These are phyloP conservation scores for Cryptococcus deneoformans DNA, from an alignment of 1,284 basidiomycete genomes.

Conservation along the genomic window DNA sequence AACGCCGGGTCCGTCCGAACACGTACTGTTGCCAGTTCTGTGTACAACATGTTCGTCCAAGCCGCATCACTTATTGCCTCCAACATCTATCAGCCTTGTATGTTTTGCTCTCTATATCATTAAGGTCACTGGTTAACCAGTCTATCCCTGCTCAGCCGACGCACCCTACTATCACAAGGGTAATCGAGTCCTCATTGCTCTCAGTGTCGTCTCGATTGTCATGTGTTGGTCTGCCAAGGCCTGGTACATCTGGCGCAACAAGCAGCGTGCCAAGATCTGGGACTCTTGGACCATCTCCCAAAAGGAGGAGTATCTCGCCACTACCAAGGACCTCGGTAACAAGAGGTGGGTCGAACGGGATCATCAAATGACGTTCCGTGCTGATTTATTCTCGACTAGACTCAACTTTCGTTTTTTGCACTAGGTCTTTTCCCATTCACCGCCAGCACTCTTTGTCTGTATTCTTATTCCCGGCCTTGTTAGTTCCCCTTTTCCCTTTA, in stretches of 20 bases:
- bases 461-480: no score
- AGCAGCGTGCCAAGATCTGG: conserved; percentile 15
- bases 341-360: conserved; percentile 10
- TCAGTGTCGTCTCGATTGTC: conserved; percentile 15
- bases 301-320: conserved; percentile 21
- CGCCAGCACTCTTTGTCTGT: no score
- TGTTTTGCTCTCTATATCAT: background rate
- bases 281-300: conserved; percentile 15
- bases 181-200: conserved; percentile 29
- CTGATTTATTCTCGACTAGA: no score
- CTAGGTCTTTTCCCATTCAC: no score
- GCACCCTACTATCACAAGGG: conserved; percentile 34
- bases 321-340: conserved; percentile 28
- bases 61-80: conserved; percentile 18
- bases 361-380: no score
- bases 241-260: conserved; percentile 22
- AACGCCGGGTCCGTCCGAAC: conserved; percentile 24
- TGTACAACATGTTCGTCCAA: conserved; percentile 32
- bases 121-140: conserved; percentile 6
- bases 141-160: conserved; percentile 10
- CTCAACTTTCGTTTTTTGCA: no score
- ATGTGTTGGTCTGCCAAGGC: conserved; percentile 15
- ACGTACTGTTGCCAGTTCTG: conserved; percentile 17
- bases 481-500: no score
- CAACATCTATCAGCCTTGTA: conserved; percentile 23